Base-by-base conservation (phyloP, 371 early-diverging fungal species). In the Phascolomyces articulosus region DNA sequence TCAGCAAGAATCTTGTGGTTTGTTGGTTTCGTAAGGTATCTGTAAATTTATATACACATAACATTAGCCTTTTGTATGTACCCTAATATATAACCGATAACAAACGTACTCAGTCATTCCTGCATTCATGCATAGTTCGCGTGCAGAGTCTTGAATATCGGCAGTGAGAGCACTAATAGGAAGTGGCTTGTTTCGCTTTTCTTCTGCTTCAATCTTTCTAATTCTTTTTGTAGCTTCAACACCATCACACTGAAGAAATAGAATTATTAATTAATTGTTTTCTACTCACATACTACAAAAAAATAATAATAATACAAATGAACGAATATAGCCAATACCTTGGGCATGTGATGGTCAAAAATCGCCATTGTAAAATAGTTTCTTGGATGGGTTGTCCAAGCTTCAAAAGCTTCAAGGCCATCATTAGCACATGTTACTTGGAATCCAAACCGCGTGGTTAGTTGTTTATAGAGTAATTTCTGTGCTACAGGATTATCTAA, bases 401-500 rank as follows among this genome's bases (percentile, higher is more conserved):
- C 61, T n/a, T 74, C 71, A 0, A 80, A 59, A 8, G 81, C 81
- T 53, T 80, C 81, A 24, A 70, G 65, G 27, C 81, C 81, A 27
- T 80, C 78, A 28, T 78, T 78, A 3, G 81, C 81, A 44, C 78
- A 80, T 44, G 72, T 70, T 0, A 80, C 81, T 51, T 64, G 60
- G 60, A 80, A 80, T 0, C 78, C 78, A 24, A 80, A 63, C 13
- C 76, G 70, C 21, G 74, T 75, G 20, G 76, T 75, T 8, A 80
- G 58, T 44, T 80, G 81, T 41, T 80, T 80, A 18, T 70, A 58
- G 2, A 80, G 51, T 11, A 80, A 27, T 48, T 78, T 80, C 27
- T 80, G 81, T 15, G 81, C 81, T 31, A 80, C 78, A 40, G 81
- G 78, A 64, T 80, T 80, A 49, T 80, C 80, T 79, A n/a, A n/a